Conservation (phyloP, 495 filamentous ascomycete species). For the Penicillium lividum region DNA sequence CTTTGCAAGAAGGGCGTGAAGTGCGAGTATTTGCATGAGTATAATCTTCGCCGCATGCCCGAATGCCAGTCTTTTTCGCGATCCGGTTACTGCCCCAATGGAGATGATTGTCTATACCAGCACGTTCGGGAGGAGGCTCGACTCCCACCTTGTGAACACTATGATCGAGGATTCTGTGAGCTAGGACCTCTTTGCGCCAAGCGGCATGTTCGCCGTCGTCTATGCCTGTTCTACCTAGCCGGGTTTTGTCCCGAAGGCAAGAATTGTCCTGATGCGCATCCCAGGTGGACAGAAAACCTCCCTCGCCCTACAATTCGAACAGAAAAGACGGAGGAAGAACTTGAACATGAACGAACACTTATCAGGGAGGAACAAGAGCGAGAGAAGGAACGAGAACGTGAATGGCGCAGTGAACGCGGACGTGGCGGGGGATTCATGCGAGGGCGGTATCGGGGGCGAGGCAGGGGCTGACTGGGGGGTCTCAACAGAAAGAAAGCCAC, state of each 20-base stretch:
- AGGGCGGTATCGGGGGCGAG: conserved; percentile 49
- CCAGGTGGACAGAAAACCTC: conserved; percentile 71
- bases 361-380: conserved; percentile 54
- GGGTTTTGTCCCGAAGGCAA: conserved; percentile 93
- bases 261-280: conserved; percentile 77
- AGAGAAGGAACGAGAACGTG: conserved; percentile 52
- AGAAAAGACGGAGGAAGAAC: conserved; percentile 62
- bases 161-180: conserved; percentile 93
- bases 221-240: conserved; percentile 86
- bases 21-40: conserved; percentile 98
- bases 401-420: conserved; percentile 51
- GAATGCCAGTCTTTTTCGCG: conserved; percentile 92
- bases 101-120: conserved; percentile 94
- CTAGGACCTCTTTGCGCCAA: conserved; percentile 84
- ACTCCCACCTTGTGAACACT: conserved; percentile 87
- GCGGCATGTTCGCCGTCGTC: conserved; percentile 71
- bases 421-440: conserved; percentile 51
- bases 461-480: conserved; percentile 36
- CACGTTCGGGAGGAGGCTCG: conserved; percentile 83
- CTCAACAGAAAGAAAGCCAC: not conserved
- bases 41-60: conserved; percentile 96
- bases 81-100: conserved; percentile 90
- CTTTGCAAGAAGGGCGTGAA: conserved; percentile 95
- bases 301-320: conserved; percentile 68
- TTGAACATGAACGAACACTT: conserved; percentile 57